Conservation (phyloP, 208 protist species). For the Crithidia sp. region DNA sequence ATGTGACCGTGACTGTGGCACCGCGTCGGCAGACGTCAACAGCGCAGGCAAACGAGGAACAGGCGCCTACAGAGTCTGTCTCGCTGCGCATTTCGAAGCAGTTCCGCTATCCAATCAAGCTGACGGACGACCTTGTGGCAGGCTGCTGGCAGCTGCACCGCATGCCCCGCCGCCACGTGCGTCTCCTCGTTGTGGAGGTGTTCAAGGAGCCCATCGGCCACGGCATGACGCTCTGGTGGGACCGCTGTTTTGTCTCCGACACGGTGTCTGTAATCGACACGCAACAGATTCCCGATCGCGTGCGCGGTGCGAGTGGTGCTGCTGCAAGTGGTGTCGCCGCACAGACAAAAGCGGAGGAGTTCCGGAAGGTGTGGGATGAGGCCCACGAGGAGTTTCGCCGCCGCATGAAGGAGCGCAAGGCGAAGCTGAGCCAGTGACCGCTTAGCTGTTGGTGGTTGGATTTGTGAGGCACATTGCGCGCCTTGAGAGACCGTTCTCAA, state of each 20-base stretch:
- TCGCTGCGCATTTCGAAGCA: slow-evolving; percentile 15
- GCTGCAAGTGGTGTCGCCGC: slow-evolving; percentile 4
- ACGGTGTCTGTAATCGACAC: slow-evolving; percentile 57
- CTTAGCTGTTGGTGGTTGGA: background rate
- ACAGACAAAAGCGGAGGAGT: slow-evolving; percentile 31
- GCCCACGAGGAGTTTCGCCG: slow-evolving; percentile 74
- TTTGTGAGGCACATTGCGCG: no score
- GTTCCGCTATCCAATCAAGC: slow-evolving; percentile 73
- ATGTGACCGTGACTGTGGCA: background rate
- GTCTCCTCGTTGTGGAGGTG: slow-evolving; percentile 70
- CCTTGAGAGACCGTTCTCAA: no score
- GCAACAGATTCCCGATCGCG: slow-evolving; percentile 44
- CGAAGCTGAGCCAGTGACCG: background rate
- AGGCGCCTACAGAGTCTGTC: background rate
- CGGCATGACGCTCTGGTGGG: slow-evolving; percentile 80
- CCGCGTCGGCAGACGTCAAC: background rate
- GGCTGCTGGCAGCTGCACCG: slow-evolving; percentile 82
- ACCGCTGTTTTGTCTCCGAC: slow-evolving; percentile 70
- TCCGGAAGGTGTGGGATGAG: slow-evolving; percentile 64
- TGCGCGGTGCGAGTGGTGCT: slow-evolving; percentile 5
- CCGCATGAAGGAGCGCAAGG: slow-evolving; percentile 45
- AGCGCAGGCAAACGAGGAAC: background rate
- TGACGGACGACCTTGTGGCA: slow-evolving; percentile 62
- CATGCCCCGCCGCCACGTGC: slow-evolving; percentile 40
- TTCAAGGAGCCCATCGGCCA: slow-evolving; percentile 68